Evolutionary conservation across 257 asterid genomes (phyloP).

Genomic region (Solanum rostratum): DNA sequence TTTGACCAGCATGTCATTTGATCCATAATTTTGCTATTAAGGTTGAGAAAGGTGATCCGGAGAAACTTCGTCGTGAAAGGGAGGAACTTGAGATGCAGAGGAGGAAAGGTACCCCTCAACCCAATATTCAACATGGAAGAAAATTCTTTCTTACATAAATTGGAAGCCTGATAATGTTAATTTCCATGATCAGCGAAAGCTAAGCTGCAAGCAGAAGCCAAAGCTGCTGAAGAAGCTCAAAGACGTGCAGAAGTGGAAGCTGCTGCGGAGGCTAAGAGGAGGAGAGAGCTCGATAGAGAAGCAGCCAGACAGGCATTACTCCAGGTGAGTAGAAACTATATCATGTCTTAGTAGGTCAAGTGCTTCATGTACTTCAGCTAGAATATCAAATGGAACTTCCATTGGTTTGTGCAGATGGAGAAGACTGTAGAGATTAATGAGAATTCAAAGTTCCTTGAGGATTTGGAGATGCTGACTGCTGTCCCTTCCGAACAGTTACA

Average conservation of each 20-base stretch:
- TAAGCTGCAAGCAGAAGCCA: conserved; percentile 80
- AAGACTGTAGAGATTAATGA: conserved; percentile 80
- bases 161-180: neutral
- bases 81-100: conserved; percentile 78
- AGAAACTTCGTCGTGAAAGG: conserved; percentile 68
- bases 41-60: conserved; percentile 70
- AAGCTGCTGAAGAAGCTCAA: conserved; percentile 89
- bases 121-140: neutral
- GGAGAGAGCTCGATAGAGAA: conserved; percentile 70
- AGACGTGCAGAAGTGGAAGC: conserved; percentile 73
- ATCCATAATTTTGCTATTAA: conserved; percentile 8
- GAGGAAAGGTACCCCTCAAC: conserved; percentile 41
- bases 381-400: neutral
- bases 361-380: neutral
- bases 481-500: conserved; percentile 41
- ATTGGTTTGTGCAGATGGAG: conserved; percentile 42
- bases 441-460: conserved; percentile 53
- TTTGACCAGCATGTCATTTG: neutral
- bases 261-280: conserved; percentile 56
- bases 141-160: neutral
- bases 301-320: conserved; percentile 78
- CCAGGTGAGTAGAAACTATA: conserved; percentile 29
- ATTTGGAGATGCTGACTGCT: conserved; percentile 61
- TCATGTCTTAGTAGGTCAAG: neutral
- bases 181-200: conserved; percentile 55